These are phyloP conservation scores for Trametes elegans DNA, from an alignment of 768 basidiomycete genomes.

Conservation along the genomic window DNA sequence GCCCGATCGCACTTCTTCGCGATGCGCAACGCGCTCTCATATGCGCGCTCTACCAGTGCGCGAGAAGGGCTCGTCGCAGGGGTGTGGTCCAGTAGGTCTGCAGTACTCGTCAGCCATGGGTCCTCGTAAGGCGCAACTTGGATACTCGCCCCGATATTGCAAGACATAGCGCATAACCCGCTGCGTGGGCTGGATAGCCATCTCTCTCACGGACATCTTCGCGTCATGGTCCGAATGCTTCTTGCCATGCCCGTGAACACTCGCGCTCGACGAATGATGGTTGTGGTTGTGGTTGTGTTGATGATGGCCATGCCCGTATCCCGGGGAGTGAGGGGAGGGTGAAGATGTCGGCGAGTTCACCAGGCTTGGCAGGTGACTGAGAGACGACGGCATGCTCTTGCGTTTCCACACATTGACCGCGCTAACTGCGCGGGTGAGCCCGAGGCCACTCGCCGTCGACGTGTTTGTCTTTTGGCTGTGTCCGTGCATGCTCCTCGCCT, in stretches of 20 bases:
- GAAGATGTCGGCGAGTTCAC: neutral
- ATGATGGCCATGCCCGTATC: neutral
- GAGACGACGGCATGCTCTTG: slow-evolving; percentile 24
- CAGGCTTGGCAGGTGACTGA: slow-evolving; percentile 15
- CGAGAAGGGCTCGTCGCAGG: slow-evolving; percentile 48
- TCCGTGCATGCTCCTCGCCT: slow-evolving; percentile 5
- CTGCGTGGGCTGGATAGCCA: slow-evolving; percentile 64
- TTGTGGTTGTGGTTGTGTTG: slow-evolving; percentile 1
- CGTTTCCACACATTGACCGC: slow-evolving; percentile 23
- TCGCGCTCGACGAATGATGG: neutral
- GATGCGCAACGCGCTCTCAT: slow-evolving; percentile 55
- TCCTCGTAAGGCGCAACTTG: neutral
- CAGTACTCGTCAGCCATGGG: slow-evolving; percentile 1
- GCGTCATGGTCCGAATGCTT: slow-evolving; percentile 23
- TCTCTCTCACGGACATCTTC: slow-evolving; percentile 44
- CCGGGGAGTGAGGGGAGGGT: slow-evolving; percentile 4
- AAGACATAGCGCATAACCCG: slow-evolving; percentile 63
- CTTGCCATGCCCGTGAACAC: slow-evolving; percentile 3
- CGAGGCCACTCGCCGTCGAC: slow-evolving; percentile 5
- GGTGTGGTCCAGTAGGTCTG: slow-evolving; percentile 53
- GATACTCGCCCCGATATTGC: slow-evolving; percentile 52
- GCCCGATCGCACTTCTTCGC: slow-evolving; percentile 60
- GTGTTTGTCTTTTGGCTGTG: slow-evolving; percentile 5
- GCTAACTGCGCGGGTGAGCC: slow-evolving; percentile 19
- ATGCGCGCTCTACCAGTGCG: slow-evolving; percentile 54